Evolutionary conservation across 805 yeast species (phyloP).

Genomic region (Metschnikowia amazonensis): DNA sequence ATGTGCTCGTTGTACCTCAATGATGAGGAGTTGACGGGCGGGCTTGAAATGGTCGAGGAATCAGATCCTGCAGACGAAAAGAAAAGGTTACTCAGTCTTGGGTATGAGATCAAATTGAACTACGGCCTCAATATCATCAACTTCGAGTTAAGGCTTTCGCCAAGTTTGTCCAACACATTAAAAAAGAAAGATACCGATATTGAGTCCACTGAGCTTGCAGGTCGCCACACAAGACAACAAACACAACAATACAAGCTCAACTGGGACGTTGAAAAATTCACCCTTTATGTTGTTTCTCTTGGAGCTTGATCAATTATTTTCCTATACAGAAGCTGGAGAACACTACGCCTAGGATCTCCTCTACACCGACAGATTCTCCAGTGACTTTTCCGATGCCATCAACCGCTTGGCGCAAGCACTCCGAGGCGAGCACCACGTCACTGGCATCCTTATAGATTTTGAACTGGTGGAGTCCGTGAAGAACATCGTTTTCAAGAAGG

Average conservation of each 20-base stretch:
- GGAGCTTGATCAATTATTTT: slow-evolving; percentile 43
- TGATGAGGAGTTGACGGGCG: slow-evolving; percentile 42
- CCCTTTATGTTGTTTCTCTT: slow-evolving; percentile 28
- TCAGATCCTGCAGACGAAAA: slow-evolving; percentile 16
- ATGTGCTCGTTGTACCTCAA: slow-evolving; percentile 39
- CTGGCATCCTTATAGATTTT: slow-evolving; percentile 43
- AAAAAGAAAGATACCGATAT: slow-evolving; percentile 30
- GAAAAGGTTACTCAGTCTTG: slow-evolving; percentile 12
- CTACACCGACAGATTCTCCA: slow-evolving; percentile 83
- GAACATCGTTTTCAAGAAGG: slow-evolving; percentile 67
- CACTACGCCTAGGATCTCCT: slow-evolving; percentile 86
- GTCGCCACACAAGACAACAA: slow-evolving; percentile 45
- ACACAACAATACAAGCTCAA: slow-evolving; percentile 42
- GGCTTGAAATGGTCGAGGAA: slow-evolving; percentile 41
- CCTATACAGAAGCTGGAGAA: slow-evolving; percentile 94
- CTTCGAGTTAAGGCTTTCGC: slow-evolving; percentile 40
- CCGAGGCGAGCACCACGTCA: slow-evolving; percentile 79
- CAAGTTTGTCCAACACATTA: slow-evolving; percentile 34
- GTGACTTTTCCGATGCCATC: slow-evolving; percentile 91
- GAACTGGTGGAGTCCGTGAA: slow-evolving; percentile 71
- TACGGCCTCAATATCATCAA: slow-evolving; percentile 45
- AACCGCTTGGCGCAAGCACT: slow-evolving; percentile 66
- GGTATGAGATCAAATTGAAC: slow-evolving; percentile 45
- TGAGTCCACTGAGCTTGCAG: slow-evolving; percentile 24
- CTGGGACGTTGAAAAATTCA: slow-evolving; percentile 44